Evolutionary conservation across 352 stramenopile genomes (phyloP).

Genomic region (Phytophthora pini): DNA sequence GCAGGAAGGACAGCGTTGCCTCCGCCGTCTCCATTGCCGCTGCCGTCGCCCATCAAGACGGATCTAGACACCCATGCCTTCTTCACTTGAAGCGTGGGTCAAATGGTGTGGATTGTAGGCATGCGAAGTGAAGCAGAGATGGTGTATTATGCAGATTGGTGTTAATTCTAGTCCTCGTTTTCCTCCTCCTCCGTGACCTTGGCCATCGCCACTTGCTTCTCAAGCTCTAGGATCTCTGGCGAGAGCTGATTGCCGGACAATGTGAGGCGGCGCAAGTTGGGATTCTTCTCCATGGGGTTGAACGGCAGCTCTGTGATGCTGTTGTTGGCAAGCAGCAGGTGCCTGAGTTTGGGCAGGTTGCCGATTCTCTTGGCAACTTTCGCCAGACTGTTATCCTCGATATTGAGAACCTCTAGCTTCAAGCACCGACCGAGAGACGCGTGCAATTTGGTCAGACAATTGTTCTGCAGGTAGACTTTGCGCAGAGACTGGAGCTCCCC

Average conservation of each 20-base stretch:
- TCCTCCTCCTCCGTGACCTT: constrained; percentile 66
- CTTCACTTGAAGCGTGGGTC: constrained; percentile 64
- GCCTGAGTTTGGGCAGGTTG: constrained; percentile 76
- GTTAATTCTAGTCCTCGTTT: constrained; percentile 24
- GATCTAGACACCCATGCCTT: constrained; percentile 88
- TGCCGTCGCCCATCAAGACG: constrained; percentile 86
- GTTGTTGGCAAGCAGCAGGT: constrained; percentile 89
- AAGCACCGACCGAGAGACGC: constrained; percentile 75
- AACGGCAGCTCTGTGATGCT: constrained; percentile 80
- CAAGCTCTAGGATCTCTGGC: constrained; percentile 61
- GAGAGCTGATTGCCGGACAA: constrained; percentile 79
- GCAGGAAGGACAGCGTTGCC: constrained; percentile 30
- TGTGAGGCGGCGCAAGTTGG: constrained; percentile 77
- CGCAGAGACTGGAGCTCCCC: constrained; percentile 67
- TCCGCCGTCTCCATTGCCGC: constrained; percentile 54
- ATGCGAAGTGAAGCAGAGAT: constrained; percentile 28
- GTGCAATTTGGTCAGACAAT: constrained; percentile 81
- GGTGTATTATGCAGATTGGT: constrained; percentile 23
- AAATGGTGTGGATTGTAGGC: constrained; percentile 12
- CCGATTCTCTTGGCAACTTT: constrained; percentile 90
- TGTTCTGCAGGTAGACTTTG: constrained; percentile 89
- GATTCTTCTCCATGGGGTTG: constrained; percentile 76
- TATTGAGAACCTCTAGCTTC: constrained; percentile 85
- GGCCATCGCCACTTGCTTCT: constrained; percentile 67
- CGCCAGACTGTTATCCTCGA: constrained; percentile 81